Evolutionary conservation across 139 green algal genomes (phyloP).

Genomic region (Medakamo hakoo): DNA sequence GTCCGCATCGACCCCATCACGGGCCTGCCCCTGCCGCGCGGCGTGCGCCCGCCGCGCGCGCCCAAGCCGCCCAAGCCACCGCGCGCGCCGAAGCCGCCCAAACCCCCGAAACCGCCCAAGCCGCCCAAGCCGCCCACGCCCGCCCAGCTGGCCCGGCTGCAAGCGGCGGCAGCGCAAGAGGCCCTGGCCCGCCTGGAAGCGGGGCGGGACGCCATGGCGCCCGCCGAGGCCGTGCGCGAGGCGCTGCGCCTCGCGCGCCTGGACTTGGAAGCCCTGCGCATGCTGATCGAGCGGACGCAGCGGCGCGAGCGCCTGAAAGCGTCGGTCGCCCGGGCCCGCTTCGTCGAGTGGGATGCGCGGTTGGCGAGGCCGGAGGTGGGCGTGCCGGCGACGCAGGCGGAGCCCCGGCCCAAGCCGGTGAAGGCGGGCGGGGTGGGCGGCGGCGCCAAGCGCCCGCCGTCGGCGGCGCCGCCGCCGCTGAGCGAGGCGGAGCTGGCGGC

Average conservation of each 20-base stretch:
- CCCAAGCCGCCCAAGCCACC: background rate
- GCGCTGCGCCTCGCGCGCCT: conserved; percentile 12
- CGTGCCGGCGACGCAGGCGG: background rate
- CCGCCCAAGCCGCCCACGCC: background rate
- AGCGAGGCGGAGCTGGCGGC: too few species aligned
- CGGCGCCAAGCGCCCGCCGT: too few species aligned
- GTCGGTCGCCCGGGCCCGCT: background rate
- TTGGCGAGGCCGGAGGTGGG: background rate
- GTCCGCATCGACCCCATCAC: too few species aligned
- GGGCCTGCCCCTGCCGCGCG: too few species aligned
- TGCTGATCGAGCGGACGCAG: conserved; percentile 26
- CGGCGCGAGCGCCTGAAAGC: conserved; percentile 31
- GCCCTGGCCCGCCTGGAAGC: background rate
- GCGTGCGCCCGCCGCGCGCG: background rate
- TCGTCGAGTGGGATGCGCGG: background rate
- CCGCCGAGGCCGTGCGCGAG: conserved; percentile 10
- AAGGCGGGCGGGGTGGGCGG: too few species aligned
- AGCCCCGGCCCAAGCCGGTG: too few species aligned
- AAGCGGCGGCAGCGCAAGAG: background rate
- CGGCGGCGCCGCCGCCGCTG: too few species aligned
- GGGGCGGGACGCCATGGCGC: conserved; percentile 10
- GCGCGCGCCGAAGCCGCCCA: background rate
- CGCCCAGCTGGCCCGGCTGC: background rate
- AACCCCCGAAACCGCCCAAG: background rate
- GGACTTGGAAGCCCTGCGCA: conserved; percentile 31